Evolutionary conservation across 1,139 yeast genomes (phyloP), one percentile per base, ranked within the genome.

Genomic region (Candida albicans): DNA sequence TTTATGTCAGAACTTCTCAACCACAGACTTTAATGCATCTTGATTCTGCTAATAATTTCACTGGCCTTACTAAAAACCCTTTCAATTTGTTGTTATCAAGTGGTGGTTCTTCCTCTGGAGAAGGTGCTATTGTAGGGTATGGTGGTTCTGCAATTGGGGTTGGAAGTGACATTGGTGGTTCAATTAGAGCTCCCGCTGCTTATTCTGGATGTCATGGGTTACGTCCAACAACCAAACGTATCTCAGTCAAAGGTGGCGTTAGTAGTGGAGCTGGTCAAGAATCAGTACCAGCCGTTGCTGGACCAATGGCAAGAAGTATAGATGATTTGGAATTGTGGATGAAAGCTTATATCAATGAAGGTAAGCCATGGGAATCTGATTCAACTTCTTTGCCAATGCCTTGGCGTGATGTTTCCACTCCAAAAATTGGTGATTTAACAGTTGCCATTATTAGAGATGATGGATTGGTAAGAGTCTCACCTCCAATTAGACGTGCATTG

Each of bases 311-410:
- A 8, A 71, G 82, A 50, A 65, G 80, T 11, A 62, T 88, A 29
- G 81, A 76, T 9, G 96, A 87, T 58, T 64, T 88, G 51, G 77
- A 79, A 28, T 77, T 76, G 49, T 79, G 84, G 62, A 74, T 84
- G 70, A 77, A 77, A 45, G 51, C 68, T 22, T 81, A 79, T 55
- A 65, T 82, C 46, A 79, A 79, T 53, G 70, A 70, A 18, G 88
- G 88, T 47, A 69, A 82, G 58, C 91, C 93, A 22, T 85, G 90
- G 90, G 67, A 72, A 37, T 64, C 64, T 40, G 95, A 87, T 61
- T 77, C 78, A 47, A 67, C 72, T 45, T 62, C 71, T 41, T 61
- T 80, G 40, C 82, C 79, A 42, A 56, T 82, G 46, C 85, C 85
- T 15, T 85, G 93, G 90, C 73, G 79, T 57, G 64, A 73, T 14